A percentile compares a stretch with the other conserved stretches of the same genome.
phyloP scores from a whole-genome alignment of 805 yeast genomes.

The Starmerella stigmatis region DNA sequence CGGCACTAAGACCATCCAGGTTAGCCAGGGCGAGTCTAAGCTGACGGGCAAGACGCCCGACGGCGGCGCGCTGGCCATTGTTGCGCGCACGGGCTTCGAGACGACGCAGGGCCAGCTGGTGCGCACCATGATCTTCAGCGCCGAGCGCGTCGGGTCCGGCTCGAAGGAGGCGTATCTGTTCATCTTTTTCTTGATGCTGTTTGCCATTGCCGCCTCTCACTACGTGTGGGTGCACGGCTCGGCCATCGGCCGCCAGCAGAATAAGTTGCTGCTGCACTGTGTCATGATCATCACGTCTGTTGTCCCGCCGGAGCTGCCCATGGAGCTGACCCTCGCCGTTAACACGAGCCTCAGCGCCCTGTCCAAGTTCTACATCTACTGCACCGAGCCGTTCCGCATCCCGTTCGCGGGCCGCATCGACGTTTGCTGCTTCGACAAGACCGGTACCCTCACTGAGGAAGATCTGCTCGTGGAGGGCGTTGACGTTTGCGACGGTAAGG shows the following conservation, averaged over 20 bases:
- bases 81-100: constrained; percentile 92
- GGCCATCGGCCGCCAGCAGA: constrained; percentile 86
- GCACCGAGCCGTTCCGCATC: constrained; percentile 97
- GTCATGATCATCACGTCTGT: constrained; percentile 91
- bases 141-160: constrained; percentile 93
- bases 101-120: constrained; percentile 96
- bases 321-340: constrained; percentile 98
- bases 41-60: constrained; percentile 61
- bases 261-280: constrained; percentile 89
- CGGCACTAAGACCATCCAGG: constrained; percentile 93
- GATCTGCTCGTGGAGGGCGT: constrained; percentile 93
- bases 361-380: constrained; percentile 77
- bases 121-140: constrained; percentile 92
- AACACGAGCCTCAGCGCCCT: constrained; percentile 82
- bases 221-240: constrained; percentile 98
- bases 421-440: constrained; percentile 96
- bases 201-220: constrained; percentile 93
- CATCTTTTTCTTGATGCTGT: constrained; percentile 75
- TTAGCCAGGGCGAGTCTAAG: constrained; percentile 50
- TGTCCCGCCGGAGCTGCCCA: constrained; percentile 97
- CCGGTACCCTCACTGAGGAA: constrained; percentile 96
- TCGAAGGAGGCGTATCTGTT: constrained; percentile 89
- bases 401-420: constrained; percentile 97
- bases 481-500: constrained; percentile 59
- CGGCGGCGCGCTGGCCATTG: constrained; percentile 81